Percentiles rank a stretch among this genome's conserved stretches.
Evolutionary conservation across 495 filamentous ascomycete species (phyloP).

Genomic region (Hypoxylon crocopeplum): DNA sequence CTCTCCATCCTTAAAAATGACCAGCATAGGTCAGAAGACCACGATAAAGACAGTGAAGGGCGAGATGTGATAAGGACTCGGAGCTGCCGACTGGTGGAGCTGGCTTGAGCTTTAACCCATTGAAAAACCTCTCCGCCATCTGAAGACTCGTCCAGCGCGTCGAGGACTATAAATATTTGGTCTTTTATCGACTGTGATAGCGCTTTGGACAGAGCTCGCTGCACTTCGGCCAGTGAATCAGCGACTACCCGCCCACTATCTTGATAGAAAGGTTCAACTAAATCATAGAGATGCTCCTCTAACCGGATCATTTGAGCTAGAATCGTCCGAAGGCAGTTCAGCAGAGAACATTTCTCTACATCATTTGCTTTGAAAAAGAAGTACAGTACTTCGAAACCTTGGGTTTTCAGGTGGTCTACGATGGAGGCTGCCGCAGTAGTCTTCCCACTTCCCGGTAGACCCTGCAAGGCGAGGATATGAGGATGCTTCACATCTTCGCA

Average conservation of each 20-base stretch:
- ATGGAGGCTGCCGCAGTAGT: conserved; percentile 35
- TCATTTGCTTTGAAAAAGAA: conserved; percentile 42
- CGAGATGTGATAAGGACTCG: conserved; percentile 21
- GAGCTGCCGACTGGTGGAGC: background rate
- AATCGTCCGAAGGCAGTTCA: conserved; percentile 32
- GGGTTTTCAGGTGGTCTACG: conserved; percentile 16
- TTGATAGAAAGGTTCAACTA: conserved; percentile 30
- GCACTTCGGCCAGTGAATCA: conserved; percentile 31
- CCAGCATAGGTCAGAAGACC: background rate
- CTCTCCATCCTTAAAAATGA: conserved; percentile 10
- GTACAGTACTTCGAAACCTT: conserved; percentile 23
- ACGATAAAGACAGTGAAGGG: conserved; percentile 1
- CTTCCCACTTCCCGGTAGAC: conserved; percentile 38
- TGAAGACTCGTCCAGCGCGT: conserved; percentile 41
- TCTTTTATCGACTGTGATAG: conserved; percentile 1
- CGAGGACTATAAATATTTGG: conserved; percentile 32
- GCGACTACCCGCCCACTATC: conserved; percentile 35
- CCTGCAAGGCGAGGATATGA: conserved; percentile 26
- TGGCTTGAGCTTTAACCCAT: conserved; percentile 10
- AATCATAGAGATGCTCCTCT: conserved; percentile 31
- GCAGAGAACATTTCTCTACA: conserved; percentile 28
- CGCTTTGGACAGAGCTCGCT: conserved; percentile 19
- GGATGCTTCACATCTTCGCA: background rate
- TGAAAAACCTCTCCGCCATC: conserved; percentile 21
- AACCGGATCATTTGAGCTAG: conserved; percentile 31